Evolutionary conservation across 768 basidiomycete species (phyloP).

Genomic region (Lentinus brumalis): DNA sequence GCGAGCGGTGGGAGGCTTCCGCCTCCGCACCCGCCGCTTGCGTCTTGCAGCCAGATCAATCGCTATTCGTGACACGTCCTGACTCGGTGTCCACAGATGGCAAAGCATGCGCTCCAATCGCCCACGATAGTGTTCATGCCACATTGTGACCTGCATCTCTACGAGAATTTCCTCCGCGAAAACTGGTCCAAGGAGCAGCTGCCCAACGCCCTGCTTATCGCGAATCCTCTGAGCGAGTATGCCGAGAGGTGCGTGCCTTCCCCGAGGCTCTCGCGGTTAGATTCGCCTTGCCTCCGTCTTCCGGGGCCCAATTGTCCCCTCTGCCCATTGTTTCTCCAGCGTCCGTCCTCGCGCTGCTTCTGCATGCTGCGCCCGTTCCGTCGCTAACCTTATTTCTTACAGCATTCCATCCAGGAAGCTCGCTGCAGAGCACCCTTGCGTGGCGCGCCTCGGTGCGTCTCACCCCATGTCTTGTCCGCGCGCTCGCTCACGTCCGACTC

Average conservation of each 20-base stretch:
- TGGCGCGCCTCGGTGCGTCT: conserved; percentile 54
- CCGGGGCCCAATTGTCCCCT: not conserved
- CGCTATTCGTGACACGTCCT: conserved; percentile 2
- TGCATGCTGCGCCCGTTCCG: not conserved
- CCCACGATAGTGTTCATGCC: conserved; percentile 79
- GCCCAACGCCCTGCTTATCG: conserved; percentile 55
- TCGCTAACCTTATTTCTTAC: conserved; percentile 17
- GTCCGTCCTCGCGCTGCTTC: conserved; percentile 5
- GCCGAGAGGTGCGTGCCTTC: conserved; percentile 55
- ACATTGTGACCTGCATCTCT: conserved; percentile 73
- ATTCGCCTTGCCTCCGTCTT: conserved; percentile 10
- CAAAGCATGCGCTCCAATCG: conserved; percentile 31
- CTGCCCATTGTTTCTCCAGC: conserved; percentile 13
- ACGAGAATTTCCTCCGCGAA: conserved; percentile 62
- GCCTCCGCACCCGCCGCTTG: not conserved
- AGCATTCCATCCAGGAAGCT: conserved; percentile 59
- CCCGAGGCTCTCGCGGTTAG: not conserved
- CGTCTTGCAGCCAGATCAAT: not conserved
- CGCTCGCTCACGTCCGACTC: conserved; percentile 5
- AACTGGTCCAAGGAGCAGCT: conserved; percentile 59
- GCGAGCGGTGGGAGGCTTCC: too few species aligned
- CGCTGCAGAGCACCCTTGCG: conserved; percentile 50
- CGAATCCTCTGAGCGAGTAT: conserved; percentile 69
- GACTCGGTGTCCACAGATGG: conserved; percentile 31
- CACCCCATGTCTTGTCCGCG: conserved; percentile 14